A percentile compares a stretch with the other conserved stretches of the same genome.
phyloP scores from a whole-genome alignment of 176 grass and related monocot genomes.

The Oryza glaberrima region DNA sequence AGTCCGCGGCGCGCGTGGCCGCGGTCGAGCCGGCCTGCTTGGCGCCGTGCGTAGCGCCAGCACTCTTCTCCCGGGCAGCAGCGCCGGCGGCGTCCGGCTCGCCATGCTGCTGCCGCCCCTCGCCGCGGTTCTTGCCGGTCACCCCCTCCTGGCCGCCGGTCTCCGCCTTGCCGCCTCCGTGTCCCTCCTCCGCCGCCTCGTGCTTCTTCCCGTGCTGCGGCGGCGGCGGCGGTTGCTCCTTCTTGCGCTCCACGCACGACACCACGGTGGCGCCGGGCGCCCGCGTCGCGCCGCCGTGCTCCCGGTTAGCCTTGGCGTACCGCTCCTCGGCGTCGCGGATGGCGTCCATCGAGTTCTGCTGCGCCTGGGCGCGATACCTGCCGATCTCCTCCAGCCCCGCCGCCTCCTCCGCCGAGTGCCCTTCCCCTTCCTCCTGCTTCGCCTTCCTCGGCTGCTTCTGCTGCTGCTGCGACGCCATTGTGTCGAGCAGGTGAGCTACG shows the following conservation, averaged over 20 bases:
- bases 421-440: slow-evolving; percentile 30
- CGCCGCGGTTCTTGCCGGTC: slow-evolving; percentile 3
- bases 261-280: slow-evolving; percentile 15
- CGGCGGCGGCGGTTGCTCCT: not conserved
- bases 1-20: not conserved
- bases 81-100: slow-evolving; percentile 45
- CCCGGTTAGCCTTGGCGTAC: slow-evolving; percentile 60
- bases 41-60: not conserved
- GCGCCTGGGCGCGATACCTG: slow-evolving; percentile 60
- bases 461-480: slow-evolving; percentile 62
- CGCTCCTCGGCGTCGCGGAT: slow-evolving; percentile 70
- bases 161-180: not conserved
- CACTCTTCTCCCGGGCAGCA: slow-evolving; percentile 47
- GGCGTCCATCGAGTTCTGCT: slow-evolving; percentile 76
- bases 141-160: not conserved
- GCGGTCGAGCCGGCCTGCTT: slow-evolving; percentile 6
- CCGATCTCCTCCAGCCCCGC: slow-evolving; percentile 69
- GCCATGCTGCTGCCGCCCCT: slow-evolving; percentile 40
- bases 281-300: slow-evolving; percentile 31
- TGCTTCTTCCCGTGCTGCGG: not conserved
- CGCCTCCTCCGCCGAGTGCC: not conserved
- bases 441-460: slow-evolving; percentile 28
- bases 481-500: not conserved
- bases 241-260: slow-evolving; percentile 35
- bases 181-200: not conserved